Base-by-base conservation (phyloP, 129 eudicot genomes). In the Logfia minima region DNA sequence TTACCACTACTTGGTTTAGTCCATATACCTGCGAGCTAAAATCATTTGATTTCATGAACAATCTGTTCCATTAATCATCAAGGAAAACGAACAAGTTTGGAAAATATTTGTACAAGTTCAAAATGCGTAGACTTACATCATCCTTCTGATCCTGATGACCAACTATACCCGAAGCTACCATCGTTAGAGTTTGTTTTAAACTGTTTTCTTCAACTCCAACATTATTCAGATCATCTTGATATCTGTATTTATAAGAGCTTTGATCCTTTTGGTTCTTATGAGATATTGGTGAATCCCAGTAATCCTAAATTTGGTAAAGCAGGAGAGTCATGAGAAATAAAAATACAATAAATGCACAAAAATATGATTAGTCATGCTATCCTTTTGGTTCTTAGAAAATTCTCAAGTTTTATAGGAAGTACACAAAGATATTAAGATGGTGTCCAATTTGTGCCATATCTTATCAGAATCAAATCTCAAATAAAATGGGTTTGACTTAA, bases 11-110 rank as follows among this genome's bases (percentile, higher is more conserved):
- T 75, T 39, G 99, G 97, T 79, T 84, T 86, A 74, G 86, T 76
- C 99, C 99, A 95, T 63, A 89, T 80, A 84, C 80, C 97, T 83
- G 94, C 81, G 80, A 71, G 79, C 99, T 95, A 86, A 74, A 66
- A 66, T 78, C 64, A 84, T 79, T 67, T 26, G 74, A 67, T 73
- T 62, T 75, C 67, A 78, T 72, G 51, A 79, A 79, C 79, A 62
- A 77, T 21, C 23, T n/a, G n/a, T 66, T 75, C 4, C 29, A 64
- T 45, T 79, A 18, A 68, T 32, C 8, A 77, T 35, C 56, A 35
- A 65, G 4, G 53, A 59, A 76, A 81, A 14, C 1, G 41, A 28
- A 8, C 26, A 61, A 16, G 32, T 23, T 52, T 6, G 61, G 32
- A 65, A 63, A 32, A 52, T 72, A 6, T 43, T 16, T 51, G 41